Conservation (phyloP, 129 eudicot species). For the Logfia minima region DNA sequence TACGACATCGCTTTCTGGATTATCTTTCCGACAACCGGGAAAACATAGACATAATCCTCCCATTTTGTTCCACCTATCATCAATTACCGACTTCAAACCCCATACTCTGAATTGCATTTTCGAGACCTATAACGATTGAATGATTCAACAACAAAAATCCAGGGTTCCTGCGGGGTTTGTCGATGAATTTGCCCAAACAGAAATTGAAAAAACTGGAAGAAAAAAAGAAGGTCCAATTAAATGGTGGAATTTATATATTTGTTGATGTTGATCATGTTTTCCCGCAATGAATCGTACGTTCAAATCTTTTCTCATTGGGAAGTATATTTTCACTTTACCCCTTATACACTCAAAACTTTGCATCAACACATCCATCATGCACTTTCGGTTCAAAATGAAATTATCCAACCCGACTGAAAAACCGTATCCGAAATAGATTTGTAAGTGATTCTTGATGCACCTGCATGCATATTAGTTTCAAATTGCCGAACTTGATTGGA, state of each 20-base stretch:
- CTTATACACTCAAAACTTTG: not conserved
- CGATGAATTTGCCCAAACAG: not conserved
- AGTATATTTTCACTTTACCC: not conserved
- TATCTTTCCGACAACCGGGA: slow-evolving; percentile 31
- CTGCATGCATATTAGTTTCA: too few species aligned
- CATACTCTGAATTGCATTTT: slow-evolving; percentile 21
- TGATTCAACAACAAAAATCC: not conserved
- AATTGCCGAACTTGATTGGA: too few species aligned
- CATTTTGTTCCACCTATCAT: slow-evolving; percentile 29
- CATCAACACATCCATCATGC: too few species aligned
- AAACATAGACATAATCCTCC: slow-evolving; percentile 36
- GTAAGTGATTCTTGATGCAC: too few species aligned
- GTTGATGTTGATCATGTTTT: not conserved
- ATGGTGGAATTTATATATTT: not conserved
- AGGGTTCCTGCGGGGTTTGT: slow-evolving; percentile 13
- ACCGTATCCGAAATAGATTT: too few species aligned
- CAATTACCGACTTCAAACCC: slow-evolving; percentile 22
- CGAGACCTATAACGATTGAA: not conserved
- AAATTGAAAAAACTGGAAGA: not conserved
- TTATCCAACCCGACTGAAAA: too few species aligned
- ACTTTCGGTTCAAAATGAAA: too few species aligned
- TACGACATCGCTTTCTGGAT: slow-evolving; percentile 18
- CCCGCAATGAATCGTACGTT: not conserved
- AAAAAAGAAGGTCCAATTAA: not conserved
- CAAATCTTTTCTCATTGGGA: not conserved